These are phyloP conservation scores for Neurospora sp. DNA, from an alignment of 495 filamentous ascomycete genomes.

Conservation along the genomic window DNA sequence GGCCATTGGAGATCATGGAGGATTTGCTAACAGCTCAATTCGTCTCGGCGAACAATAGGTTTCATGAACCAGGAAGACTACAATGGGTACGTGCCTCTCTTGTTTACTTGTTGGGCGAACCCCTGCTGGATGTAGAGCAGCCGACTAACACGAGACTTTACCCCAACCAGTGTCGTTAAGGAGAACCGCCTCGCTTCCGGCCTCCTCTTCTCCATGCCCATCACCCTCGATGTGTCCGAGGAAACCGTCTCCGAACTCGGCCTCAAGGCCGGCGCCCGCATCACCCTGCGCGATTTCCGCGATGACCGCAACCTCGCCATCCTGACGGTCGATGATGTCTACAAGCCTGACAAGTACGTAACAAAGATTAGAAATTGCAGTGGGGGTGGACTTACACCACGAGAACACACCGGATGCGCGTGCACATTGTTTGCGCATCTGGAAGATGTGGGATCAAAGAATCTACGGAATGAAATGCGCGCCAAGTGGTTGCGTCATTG, in stretches of 20 bases:
- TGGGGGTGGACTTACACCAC: constrained; percentile 1
- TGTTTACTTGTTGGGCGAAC: neutral
- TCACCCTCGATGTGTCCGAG: constrained; percentile 77
- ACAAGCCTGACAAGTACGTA: constrained; percentile 89
- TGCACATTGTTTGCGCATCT: constrained; percentile 21
- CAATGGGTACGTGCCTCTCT: constrained; percentile 56
- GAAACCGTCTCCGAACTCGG: constrained; percentile 59
- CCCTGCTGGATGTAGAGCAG: neutral
- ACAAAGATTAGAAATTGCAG: constrained; percentile 4
- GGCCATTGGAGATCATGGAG: neutral
- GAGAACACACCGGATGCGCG: constrained; percentile 23
- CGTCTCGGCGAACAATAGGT: constrained; percentile 41
- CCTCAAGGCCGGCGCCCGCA: constrained; percentile 66
- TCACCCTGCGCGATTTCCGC: constrained; percentile 89
- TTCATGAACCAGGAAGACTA: constrained; percentile 98
- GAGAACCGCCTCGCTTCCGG: constrained; percentile 79
- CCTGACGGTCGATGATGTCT: constrained; percentile 90
- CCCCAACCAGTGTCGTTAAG: constrained; percentile 62
- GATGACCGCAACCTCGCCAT: constrained; percentile 95
- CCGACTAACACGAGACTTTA: neutral
- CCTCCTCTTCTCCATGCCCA: constrained; percentile 92
- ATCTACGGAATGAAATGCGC: neutral
- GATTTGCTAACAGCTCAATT: constrained; percentile 1
- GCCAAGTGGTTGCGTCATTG: constrained; percentile 24
- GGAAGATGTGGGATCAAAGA: neutral